phyloP scores from a whole-genome alignment of 805 yeast genomes.

The Candida sphagnicola region DNA sequence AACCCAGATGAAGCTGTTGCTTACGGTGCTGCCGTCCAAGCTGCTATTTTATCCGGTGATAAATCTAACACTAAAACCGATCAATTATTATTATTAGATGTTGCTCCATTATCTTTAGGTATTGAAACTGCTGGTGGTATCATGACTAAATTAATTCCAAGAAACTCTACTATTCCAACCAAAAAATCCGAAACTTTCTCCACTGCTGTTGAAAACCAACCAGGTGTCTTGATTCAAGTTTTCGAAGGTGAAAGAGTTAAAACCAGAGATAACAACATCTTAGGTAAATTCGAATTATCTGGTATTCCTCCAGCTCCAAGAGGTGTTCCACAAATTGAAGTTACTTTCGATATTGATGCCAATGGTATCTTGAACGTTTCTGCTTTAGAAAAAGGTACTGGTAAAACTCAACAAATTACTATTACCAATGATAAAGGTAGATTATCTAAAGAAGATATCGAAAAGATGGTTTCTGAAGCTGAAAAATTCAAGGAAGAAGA shows the following conservation, averaged over 20 bases:
- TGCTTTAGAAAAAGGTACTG: constrained; percentile 97
- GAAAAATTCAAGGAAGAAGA: constrained; percentile 97
- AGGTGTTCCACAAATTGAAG: constrained; percentile 98
- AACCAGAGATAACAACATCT: constrained; percentile 92
- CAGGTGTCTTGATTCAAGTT: constrained; percentile 97
- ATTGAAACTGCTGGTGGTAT: constrained; percentile 99
- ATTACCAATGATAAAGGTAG: constrained; percentile 99
- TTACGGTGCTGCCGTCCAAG: constrained; percentile 98
- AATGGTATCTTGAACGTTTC: constrained; percentile 96
- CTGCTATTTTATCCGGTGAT: constrained; percentile 95
- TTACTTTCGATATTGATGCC: constrained; percentile 94
- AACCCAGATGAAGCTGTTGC: constrained; percentile 99
- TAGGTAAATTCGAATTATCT: constrained; percentile 94
- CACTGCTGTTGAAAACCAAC: constrained; percentile 96
- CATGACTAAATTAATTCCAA: constrained; percentile 96
- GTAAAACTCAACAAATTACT: constrained; percentile 94
- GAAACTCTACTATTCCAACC: constrained; percentile 97
- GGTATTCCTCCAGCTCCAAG: constrained; percentile 99
- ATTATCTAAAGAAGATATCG: constrained; percentile 95
- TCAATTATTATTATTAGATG: constrained; percentile 91
- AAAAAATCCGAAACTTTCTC: constrained; percentile 96
- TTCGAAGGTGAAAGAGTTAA: constrained; percentile 98
- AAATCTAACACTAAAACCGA: constrained; percentile 87
- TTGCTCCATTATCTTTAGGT: constrained; percentile 96
- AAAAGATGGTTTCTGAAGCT: constrained; percentile 96